These are phyloP conservation scores for Datisca glomerata DNA, from an alignment of 306 rosid genomes.

Conservation along the genomic window DNA sequence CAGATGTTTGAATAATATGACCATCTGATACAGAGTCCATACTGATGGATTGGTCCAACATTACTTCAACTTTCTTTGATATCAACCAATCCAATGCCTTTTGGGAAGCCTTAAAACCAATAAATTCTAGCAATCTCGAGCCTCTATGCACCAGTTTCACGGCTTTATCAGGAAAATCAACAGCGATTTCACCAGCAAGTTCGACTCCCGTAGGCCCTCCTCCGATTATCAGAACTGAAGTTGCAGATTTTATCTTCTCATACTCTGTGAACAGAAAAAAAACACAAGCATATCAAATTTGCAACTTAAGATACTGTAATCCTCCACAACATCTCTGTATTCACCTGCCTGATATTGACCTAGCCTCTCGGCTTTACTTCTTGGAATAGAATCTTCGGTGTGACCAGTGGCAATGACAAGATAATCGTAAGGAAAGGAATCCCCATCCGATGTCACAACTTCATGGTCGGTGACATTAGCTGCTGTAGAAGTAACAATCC, in stretches of 20 bases:
- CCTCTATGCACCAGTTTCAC: conserved; percentile 27
- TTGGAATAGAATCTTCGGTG: conserved; percentile 22
- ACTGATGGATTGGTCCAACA: conserved; percentile 22
- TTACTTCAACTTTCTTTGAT: conserved; percentile 31
- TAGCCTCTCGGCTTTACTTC: conserved; percentile 25
- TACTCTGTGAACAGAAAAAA: conserved; percentile 13
- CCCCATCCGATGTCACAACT: conserved; percentile 24
- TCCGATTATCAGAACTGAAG: conserved; percentile 24
- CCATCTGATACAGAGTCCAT: conserved; percentile 13
- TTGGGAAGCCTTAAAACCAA: conserved; percentile 27
- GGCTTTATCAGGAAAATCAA: conserved; percentile 24
- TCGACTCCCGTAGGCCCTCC: conserved; percentile 40
- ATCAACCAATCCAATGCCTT: conserved; percentile 29
- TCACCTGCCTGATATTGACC: conserved; percentile 28
- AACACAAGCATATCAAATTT: neutral
- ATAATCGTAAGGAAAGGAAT: conserved; percentile 27
- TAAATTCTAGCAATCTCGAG: conserved; percentile 24
- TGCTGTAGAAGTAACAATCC: conserved; percentile 20
- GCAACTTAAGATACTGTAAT: neutral
- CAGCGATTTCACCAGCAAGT: conserved; percentile 30
- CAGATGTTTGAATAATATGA: conserved; percentile 12
- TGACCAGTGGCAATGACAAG: conserved; percentile 43
- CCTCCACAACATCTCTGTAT: neutral
- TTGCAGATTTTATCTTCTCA: conserved; percentile 20
- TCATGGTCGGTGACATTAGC: conserved; percentile 20